Percentiles rank a stretch among this genome's conserved stretches.
phyloP scores from a whole-genome alignment of 2,329 filamentous ascomycete genomes.

The Apiospora hydei region DNA sequence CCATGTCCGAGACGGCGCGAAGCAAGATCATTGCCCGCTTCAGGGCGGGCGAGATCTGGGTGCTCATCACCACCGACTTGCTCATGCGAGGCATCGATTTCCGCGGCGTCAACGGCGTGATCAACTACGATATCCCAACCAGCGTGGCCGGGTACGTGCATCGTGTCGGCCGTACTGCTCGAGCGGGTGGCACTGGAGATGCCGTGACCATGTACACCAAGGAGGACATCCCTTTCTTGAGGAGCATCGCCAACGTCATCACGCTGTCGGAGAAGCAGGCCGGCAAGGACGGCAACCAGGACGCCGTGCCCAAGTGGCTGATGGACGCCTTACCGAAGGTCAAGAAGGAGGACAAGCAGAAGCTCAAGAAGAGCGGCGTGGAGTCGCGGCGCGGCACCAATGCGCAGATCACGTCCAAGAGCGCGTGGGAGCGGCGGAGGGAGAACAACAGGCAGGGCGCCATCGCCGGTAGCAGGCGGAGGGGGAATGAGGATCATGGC shows the following conservation, averaged over 20 bases:
- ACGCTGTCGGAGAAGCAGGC: slow-evolving; percentile 79
- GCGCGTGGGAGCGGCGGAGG: slow-evolving; percentile 73
- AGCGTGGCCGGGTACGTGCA: slow-evolving; percentile 91
- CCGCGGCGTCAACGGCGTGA: slow-evolving; percentile 90
- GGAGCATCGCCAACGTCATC: slow-evolving; percentile 93
- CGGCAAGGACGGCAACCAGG: slow-evolving; percentile 58
- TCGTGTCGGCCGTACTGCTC: slow-evolving; percentile 87
- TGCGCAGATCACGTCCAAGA: slow-evolving; percentile 82
- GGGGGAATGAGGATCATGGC: slow-evolving; percentile 44
- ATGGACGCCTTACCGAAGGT: slow-evolving; percentile 85
- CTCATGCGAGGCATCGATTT: slow-evolving; percentile 94
- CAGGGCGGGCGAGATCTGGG: slow-evolving; percentile 91
- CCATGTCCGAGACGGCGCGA: slow-evolving; percentile 78
- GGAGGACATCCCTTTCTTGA: slow-evolving; percentile 89
- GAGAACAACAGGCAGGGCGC: slow-evolving; percentile 73
- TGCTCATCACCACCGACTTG: slow-evolving; percentile 94
- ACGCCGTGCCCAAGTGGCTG: slow-evolving; percentile 82
- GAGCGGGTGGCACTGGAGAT: slow-evolving; percentile 87
- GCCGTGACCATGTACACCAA: slow-evolving; percentile 96
- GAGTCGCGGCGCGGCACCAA: slow-evolving; percentile 62
- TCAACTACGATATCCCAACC: slow-evolving; percentile 97
- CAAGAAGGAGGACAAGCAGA: slow-evolving; percentile 83
- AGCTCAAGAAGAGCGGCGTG: slow-evolving; percentile 82
- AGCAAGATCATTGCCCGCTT: slow-evolving; percentile 88
- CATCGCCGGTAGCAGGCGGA: slow-evolving; percentile 66